phyloP scores from a whole-genome alignment of 1,284 basidiomycete genomes.

The Taiwanofungus camphoratus region DNA sequence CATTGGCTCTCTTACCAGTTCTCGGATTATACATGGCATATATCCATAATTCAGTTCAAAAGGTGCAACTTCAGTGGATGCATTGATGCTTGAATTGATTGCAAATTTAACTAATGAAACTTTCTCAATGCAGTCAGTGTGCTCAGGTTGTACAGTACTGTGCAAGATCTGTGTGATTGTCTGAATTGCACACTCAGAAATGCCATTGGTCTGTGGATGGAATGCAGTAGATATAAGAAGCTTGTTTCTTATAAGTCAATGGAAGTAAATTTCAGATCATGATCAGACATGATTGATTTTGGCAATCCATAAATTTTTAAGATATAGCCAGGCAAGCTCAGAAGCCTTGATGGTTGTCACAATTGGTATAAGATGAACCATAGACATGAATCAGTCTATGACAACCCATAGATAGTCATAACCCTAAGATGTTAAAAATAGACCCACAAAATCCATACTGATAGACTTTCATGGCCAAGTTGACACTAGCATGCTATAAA shows the following conservation, averaged over 20 bases:
- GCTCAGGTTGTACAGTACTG: constrained; percentile 22
- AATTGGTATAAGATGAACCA: constrained; percentile 19
- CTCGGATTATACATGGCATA: constrained; percentile 13
- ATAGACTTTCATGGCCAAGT: constrained; percentile 20
- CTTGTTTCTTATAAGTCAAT: constrained; percentile 22
- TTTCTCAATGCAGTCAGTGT: constrained; percentile 29
- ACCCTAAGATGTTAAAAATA: constrained; percentile 18
- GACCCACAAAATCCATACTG: constrained; percentile 25
- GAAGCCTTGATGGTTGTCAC: constrained; percentile 22
- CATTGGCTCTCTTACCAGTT: not conserved
- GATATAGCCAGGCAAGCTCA: constrained; percentile 28
- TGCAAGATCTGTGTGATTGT: constrained; percentile 25
- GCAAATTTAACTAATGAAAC: constrained; percentile 31
- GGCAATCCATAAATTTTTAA: constrained; percentile 27
- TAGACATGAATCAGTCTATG: constrained; percentile 17
- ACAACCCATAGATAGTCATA: constrained; percentile 21
- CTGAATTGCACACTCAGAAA: constrained; percentile 21
- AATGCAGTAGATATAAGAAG: constrained; percentile 27
- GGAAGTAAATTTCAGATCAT: constrained; percentile 25
- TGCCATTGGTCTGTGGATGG: constrained; percentile 32
- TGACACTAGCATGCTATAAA: constrained; percentile 23
- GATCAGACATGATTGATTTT: constrained; percentile 20
- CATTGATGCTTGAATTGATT: constrained; percentile 27
- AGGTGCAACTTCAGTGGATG: constrained; percentile 29
- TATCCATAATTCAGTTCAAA: constrained; percentile 33